These are phyloP conservation scores for Mycena latifolia DNA, from an alignment of 768 basidiomycete species.

Conservation along the genomic window DNA sequence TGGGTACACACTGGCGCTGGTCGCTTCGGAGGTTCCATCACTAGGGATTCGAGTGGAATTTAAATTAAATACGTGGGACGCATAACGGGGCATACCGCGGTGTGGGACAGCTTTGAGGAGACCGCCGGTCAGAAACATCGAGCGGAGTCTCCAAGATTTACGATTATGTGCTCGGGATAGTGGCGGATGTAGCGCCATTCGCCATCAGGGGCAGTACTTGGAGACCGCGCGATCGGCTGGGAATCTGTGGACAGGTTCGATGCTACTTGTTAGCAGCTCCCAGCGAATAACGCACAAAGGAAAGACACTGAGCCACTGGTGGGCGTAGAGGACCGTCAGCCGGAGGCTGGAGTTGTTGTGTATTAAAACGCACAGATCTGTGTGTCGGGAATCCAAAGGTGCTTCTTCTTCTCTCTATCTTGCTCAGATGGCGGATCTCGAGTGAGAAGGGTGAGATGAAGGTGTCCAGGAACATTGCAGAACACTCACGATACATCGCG, in stretches of 20 bases:
- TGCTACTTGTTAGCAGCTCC: neutral
- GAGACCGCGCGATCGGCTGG: slow-evolving; percentile 33
- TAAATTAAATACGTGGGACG: slow-evolving; percentile 1
- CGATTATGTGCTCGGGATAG: slow-evolving; percentile 34
- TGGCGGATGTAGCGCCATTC: slow-evolving; percentile 34
- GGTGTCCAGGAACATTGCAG: neutral
- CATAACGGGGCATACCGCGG: slow-evolving; percentile 26
- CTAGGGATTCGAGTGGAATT: slow-evolving; percentile 13
- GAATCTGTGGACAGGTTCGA: slow-evolving; percentile 26
- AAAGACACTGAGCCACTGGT: slow-evolving; percentile 13
- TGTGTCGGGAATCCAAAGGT: slow-evolving; percentile 35
- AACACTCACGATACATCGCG: slow-evolving; percentile 34
- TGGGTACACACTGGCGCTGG: slow-evolving; percentile 32
- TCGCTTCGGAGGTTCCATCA: slow-evolving; percentile 35
- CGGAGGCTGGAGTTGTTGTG: slow-evolving; percentile 7
- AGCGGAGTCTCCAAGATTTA: slow-evolving; percentile 34
- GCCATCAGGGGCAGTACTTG: slow-evolving; percentile 28
- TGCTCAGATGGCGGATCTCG: slow-evolving; percentile 29
- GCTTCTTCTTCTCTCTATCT: slow-evolving; percentile 31
- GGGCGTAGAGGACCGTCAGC: slow-evolving; percentile 12
- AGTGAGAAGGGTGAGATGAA: slow-evolving; percentile 6
- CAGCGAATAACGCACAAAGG: slow-evolving; percentile 10
- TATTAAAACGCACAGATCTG: slow-evolving; percentile 27
- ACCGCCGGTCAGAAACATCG: slow-evolving; percentile 36
- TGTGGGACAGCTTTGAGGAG: slow-evolving; percentile 34